Evolutionary conservation across 768 basidiomycete species (phyloP).

Genomic region (Calocera viscosa): DNA sequence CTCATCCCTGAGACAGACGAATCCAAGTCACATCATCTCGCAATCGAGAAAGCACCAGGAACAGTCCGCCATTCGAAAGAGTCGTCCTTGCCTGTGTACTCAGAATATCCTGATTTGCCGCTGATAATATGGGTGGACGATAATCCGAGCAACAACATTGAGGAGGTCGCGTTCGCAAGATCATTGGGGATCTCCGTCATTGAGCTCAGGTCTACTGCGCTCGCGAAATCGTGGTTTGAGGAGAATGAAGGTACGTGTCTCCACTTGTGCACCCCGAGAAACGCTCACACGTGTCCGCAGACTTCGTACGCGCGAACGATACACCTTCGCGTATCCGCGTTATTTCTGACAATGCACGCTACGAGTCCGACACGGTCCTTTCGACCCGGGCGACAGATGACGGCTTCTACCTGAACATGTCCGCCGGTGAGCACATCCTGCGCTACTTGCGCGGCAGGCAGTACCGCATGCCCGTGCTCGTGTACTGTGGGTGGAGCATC

Average conservation of each 20-base stretch:
- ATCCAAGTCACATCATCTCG: background rate
- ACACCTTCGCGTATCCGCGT: background rate
- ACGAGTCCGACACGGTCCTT: background rate
- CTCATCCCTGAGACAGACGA: background rate
- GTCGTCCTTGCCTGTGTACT: background rate
- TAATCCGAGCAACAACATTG: background rate
- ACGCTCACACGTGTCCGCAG: background rate
- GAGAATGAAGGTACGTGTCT: background rate
- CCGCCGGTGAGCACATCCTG: constrained; percentile 2
- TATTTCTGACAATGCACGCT: background rate
- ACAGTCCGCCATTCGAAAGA: background rate
- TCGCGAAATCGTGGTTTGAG: background rate
- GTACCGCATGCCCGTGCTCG: background rate
- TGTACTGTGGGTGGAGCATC: background rate
- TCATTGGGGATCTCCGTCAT: background rate
- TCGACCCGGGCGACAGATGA: background rate
- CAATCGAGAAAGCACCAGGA: no score
- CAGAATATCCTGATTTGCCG: background rate
- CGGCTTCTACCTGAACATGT: background rate
- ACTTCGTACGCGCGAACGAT: background rate
- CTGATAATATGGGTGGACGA: background rate
- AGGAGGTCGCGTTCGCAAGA: background rate
- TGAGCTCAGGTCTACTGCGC: background rate
- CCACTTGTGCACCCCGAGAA: no score
- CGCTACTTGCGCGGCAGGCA: constrained; percentile 2